Evolutionary conservation across 257 asterid genomes (phyloP).

Genomic region (Osmanthus fragrans): DNA sequence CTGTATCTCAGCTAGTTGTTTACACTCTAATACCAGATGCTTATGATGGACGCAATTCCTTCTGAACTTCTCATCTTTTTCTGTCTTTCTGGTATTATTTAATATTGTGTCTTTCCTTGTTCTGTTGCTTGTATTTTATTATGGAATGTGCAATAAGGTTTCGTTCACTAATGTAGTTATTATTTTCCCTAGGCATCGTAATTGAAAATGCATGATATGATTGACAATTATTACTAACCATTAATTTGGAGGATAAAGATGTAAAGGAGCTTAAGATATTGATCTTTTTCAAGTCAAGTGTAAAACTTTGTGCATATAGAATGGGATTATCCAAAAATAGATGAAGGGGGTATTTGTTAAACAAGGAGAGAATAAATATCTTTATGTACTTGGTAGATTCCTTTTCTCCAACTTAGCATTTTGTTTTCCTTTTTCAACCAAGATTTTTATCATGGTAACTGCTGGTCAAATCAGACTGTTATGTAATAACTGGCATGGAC

Average conservation of each 20-base stretch:
- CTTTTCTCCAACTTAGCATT: not conserved
- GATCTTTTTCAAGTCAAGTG: not conserved
- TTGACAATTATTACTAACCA: not conserved
- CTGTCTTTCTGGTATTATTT: not conserved
- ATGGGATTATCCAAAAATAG: not conserved
- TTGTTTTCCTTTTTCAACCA: not conserved
- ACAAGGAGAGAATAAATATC: not conserved
- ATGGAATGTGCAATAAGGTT: not conserved
- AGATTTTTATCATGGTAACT: not conserved
- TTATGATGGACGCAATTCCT: not conserved
- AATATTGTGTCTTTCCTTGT: not conserved
- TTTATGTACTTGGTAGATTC: not conserved
- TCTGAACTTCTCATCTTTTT: not conserved
- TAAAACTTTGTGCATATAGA: not conserved
- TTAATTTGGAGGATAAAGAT: not conserved
- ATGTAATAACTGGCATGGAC: not conserved
- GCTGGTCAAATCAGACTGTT: not conserved
- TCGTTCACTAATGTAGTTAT: not conserved
- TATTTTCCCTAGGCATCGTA: not conserved
- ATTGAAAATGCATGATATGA: not conserved
- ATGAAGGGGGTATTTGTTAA: not conserved
- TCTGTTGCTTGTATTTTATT: not conserved
- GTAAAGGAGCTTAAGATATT: not conserved
- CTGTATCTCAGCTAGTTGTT: not conserved
- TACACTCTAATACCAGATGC: not conserved